Evolutionary conservation across 768 basidiomycete species (phyloP).

Genomic region (Leccinum olivaceopallidum): DNA sequence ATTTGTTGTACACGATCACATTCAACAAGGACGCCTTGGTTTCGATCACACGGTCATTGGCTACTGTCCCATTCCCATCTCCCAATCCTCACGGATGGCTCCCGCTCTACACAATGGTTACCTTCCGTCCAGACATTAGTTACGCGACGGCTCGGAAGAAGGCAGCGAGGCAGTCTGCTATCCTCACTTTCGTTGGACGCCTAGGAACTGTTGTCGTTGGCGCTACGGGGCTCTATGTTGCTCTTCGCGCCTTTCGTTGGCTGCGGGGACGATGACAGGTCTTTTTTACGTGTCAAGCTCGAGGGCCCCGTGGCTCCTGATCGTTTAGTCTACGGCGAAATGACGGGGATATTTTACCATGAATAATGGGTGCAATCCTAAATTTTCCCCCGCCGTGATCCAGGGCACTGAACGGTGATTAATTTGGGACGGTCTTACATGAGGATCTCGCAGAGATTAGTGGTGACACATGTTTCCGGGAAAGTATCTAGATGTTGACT

Average conservation of each 20-base stretch:
- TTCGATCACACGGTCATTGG: conserved; percentile 46
- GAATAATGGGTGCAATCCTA: conserved; percentile 24
- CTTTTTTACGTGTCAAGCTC: conserved; percentile 27
- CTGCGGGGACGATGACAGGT: conserved; percentile 20
- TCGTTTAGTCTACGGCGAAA: conserved; percentile 24
- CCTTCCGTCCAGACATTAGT: conserved; percentile 93
- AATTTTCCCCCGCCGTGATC: conserved; percentile 20
- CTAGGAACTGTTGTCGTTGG: conserved; percentile 46
- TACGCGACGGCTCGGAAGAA: conserved; percentile 79
- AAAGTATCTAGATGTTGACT: conserved; percentile 18
- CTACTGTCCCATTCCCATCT: conserved; percentile 59
- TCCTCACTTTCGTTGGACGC: conserved; percentile 55
- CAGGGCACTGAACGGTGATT: conserved; percentile 35
- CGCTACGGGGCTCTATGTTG: conserved; percentile 41
- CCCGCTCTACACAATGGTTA: conserved; percentile 96
- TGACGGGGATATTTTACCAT: conserved; percentile 16
- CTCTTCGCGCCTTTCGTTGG: conserved; percentile 23
- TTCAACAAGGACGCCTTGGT: conserved; percentile 48
- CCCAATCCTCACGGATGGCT: conserved; percentile 76
- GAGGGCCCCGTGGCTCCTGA: conserved; percentile 33
- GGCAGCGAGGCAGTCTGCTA: conserved; percentile 65
- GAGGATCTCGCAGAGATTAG: conserved; percentile 32
- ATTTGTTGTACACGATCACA: conserved; percentile 64
- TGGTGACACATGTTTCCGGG: conserved; percentile 27
- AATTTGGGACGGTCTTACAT: conserved; percentile 33